Evolutionary conservation across 805 yeast genomes (phyloP), one percentile per base, ranked within the genome.

Genomic region (Starmerella bombi): DNA sequence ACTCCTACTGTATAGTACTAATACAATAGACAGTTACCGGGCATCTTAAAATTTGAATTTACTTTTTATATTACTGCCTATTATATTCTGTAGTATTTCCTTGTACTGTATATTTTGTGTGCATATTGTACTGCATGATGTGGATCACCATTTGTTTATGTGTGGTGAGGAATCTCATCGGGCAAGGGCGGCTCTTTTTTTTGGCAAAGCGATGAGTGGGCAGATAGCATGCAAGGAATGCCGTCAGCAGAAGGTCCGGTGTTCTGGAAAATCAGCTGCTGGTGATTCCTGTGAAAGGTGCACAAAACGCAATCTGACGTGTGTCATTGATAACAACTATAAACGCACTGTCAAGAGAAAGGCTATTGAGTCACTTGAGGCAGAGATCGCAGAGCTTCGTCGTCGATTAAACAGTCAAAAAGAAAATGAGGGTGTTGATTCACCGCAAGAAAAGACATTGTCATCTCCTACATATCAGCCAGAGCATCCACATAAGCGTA

Each of bases 201-300:
- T 23, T 23, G 7, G 27, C 10, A 23, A 12, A 20, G 19, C 25
- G 34, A 44, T 39, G 38, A 38, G 40, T 7, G 40, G 45, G 16
- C 44, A 45, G 20, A 39, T 51, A 4, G 97, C 97, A 0, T 91
- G 98, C 64, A 84, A 83, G 1, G 94, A 88, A 54, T 91, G 98
- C 57, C 72, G 97, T 12, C 97, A 91, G 60, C 98, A 88, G 58
- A 91, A 91, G 61, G 67, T 62, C 19, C 28, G 50, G 18, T 49
- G 53, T 36, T 25, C 37, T 7, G 46, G 51, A 45, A 25, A 42
- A n/a, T 53, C 78, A 85, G 27, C 74, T 69, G 48, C 85, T 74
- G 43, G 67, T 0, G 65, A 65, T 7, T 81, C 94, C 1, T 91
- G 98, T 53, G 66, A 88, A 0, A 66, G 94, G 45, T 91, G 98